Percentiles rank a stretch among this genome's conserved stretches.
These are phyloP conservation scores for Lanzia echinophila DNA, from an alignment of 2,329 filamentous ascomycete genomes.

Conservation along the genomic window DNA sequence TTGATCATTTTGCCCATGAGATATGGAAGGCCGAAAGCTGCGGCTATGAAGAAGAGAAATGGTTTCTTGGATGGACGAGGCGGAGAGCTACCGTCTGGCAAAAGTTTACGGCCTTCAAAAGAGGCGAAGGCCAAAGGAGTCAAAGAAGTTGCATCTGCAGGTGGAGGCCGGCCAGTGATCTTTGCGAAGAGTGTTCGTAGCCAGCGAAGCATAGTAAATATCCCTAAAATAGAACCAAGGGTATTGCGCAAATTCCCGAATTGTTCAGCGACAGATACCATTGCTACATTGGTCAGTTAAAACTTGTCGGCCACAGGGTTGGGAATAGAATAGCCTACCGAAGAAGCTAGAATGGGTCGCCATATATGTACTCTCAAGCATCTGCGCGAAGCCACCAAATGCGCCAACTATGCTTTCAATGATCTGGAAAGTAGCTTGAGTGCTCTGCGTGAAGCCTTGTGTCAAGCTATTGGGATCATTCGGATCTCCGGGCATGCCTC, in stretches of 20 bases:
- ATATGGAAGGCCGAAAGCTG: constrained; percentile 92
- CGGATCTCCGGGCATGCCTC: constrained; percentile 53
- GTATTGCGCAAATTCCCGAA: constrained; percentile 91
- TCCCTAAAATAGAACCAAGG: constrained; percentile 85
- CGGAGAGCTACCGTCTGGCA: constrained; percentile 55
- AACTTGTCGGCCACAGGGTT: not conserved
- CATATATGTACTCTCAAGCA: constrained; percentile 99
- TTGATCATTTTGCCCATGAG: constrained; percentile 95
- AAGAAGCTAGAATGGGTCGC: constrained; percentile 98
- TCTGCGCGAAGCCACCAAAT: constrained; percentile 96
- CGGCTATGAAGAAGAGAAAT: constrained; percentile 89
- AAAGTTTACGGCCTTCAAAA: constrained; percentile 65
- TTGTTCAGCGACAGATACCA: constrained; percentile 97
- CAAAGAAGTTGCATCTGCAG: constrained; percentile 77
- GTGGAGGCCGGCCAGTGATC: constrained; percentile 82
- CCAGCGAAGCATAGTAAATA: constrained; percentile 95
- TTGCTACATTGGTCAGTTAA: constrained; percentile 51
- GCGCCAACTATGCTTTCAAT: constrained; percentile 94
- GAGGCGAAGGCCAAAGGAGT: constrained; percentile 87
- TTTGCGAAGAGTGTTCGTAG: constrained; percentile 86
- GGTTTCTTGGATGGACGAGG: constrained; percentile 85
- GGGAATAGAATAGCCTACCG: constrained; percentile 49
- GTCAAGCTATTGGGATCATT: constrained; percentile 92
- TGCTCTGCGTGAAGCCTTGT: constrained; percentile 91
- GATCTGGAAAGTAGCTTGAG: constrained; percentile 95